These are phyloP conservation scores for Neurospora sublineolata DNA, from an alignment of 495 filamentous ascomycete species.

Conservation along the genomic window DNA sequence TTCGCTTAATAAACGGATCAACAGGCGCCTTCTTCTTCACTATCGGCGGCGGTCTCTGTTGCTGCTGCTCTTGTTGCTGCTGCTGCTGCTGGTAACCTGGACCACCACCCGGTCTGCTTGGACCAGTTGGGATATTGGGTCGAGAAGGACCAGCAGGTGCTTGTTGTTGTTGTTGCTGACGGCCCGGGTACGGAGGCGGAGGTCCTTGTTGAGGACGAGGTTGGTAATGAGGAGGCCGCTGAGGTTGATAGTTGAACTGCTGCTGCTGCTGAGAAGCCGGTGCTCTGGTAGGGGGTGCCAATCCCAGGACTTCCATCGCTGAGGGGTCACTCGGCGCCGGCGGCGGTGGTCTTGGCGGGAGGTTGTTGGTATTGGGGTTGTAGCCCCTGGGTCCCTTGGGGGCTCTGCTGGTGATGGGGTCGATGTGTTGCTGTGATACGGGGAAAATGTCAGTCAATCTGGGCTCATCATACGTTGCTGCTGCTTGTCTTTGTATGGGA, in stretches of 20 bases:
- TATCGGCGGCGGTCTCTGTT: constrained; percentile 6
- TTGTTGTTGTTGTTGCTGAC: constrained; percentile 1
- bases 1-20: constrained; percentile 35
- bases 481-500: background rate
- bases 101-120: constrained; percentile 2
- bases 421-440: background rate
- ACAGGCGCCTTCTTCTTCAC: constrained; percentile 22
- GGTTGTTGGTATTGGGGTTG: background rate
- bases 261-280: background rate
- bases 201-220: constrained; percentile 4
- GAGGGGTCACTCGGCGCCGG: constrained; percentile 16
- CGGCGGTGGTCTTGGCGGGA: background rate
- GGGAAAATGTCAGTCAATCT: background rate
- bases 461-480: background rate
- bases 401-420: background rate
- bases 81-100: background rate
- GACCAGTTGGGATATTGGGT: background rate
- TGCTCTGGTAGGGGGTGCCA: constrained; percentile 11
- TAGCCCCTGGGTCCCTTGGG: constrained; percentile 3
- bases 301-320: constrained; percentile 21
- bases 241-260: background rate
- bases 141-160: constrained; percentile 1
- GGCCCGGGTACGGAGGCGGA: constrained; percentile 6
- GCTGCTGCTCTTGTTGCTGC: background rate
- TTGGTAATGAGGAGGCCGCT: background rate